Evolutionary conservation across 2,329 filamentous ascomycete species (phyloP), one percentile per base, ranked within the genome.

Genomic region (Aspergillus viridinutans): DNA sequence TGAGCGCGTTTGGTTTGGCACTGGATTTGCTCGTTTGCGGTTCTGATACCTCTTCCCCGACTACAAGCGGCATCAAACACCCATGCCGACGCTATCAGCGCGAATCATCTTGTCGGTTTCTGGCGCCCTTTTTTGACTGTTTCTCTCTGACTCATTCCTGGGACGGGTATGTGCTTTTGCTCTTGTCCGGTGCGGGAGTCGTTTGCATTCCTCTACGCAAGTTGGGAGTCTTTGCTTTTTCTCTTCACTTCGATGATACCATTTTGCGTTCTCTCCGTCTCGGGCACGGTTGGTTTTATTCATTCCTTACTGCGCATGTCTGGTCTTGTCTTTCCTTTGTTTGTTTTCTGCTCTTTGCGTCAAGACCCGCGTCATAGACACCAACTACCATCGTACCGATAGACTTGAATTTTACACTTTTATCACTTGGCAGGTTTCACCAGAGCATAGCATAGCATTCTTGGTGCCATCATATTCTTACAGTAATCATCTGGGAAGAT

Each of bases 211-310:
- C 51, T 52, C 51, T 52, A 52, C 59, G 59, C 43, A 64, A 61
- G 65, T 62, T 60, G 56, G 56, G 64, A 65, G 64, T 64, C 65
- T 65, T 59, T 70, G 64, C 47, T 52, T 53, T 63, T 48, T 55
- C 25, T 56, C 63, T 58, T 62, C 56, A 54, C 69, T 70, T 70
- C 59, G 65, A 69, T 71, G 70, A 72, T 72, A 72, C 70, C 70
- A 72, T 72, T 70, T 65, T 64, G 69, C 69, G 69, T 63, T 63
- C 64, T 58, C 54, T 53, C 48, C 53, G 60, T 57, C 53, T 55
- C 55, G 47, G 58, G 17, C 29, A 51, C 55, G 55, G 55, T 56
- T 62, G 60, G 61, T 59, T 57, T 65, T 55, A 64, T 63, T 64
- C 59, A n/a, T 56, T 65, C 60, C 20, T 63, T 38, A 38, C 32